Percentiles rank a stretch among this genome's conserved stretches.
Evolutionary conservation across 1,284 basidiomycete genomes (phyloP).

Genomic region (Melampsora abietis-canadensis): DNA sequence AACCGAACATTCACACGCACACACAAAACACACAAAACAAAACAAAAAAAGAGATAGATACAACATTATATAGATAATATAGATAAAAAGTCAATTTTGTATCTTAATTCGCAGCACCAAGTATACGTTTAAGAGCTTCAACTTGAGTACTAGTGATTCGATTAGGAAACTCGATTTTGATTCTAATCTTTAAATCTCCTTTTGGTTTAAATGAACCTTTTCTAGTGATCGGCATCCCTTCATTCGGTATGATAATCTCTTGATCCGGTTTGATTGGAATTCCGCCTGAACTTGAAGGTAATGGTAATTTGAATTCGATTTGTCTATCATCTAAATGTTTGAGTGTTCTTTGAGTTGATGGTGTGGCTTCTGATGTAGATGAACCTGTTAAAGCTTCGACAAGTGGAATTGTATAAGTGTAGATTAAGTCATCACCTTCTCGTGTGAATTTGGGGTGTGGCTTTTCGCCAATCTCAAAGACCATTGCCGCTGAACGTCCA

Average conservation of each 20-base stretch:
- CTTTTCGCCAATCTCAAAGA: constrained; percentile 81
- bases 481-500: constrained; percentile 73
- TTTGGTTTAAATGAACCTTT: constrained; percentile 68
- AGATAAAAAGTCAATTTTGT: too few species aligned
- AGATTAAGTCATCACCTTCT: constrained; percentile 73
- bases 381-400: constrained; percentile 74
- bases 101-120: constrained; percentile 2
- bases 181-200: constrained; percentile 77
- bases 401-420: constrained; percentile 66
- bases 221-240: constrained; percentile 89
- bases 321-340: constrained; percentile 74
- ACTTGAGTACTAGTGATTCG: constrained; percentile 70
- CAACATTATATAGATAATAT: too few species aligned
- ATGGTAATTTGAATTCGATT: constrained; percentile 66
- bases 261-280: constrained; percentile 68
- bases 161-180: constrained; percentile 80
- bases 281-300: constrained; percentile 56
- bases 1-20: too few species aligned
- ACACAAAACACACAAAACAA: too few species aligned
- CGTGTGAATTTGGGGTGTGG: constrained; percentile 71
- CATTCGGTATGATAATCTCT: constrained; percentile 66
- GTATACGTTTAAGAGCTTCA: constrained; percentile 61
- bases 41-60: too few species aligned
- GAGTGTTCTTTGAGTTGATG: constrained; percentile 58
- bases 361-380: constrained; percentile 50